Base-by-base conservation (phyloP, 176 grass and related monocot species). In the Triticum urartu region DNA sequence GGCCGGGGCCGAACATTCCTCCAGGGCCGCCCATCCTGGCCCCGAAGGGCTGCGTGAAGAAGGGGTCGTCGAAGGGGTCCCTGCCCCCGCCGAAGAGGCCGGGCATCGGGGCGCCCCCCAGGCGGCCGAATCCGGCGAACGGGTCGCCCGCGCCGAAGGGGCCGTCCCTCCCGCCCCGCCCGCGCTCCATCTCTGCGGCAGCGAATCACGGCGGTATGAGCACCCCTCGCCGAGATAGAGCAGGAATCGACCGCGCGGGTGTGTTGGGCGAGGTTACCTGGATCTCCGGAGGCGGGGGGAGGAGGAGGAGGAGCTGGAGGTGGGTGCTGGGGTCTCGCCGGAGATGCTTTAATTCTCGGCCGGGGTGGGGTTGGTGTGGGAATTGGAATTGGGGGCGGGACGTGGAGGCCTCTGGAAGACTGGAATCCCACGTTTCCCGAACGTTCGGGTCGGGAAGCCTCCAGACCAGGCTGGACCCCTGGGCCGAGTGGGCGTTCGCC, bases 41-140 rank as follows among this genome's bases (percentile, higher is more conserved):
- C 59, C 90, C 94, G 42, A 99, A 96, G 30, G 94, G 94, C 26
- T 85, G 92, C 48, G 89, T 93, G 76, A 99, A 99, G 89, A 99
- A 99, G 0, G 97, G 97, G 38, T 96, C 90, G 40, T 96, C 94
- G 76, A 94, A 99, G 7, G 94, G 97, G 78, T 96, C 93, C 83
- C 89, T 91, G 39, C 89, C 50, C 50, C 50, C 92, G 38, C 97
- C 94, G 75, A 99, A 93, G 70, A 96, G 68, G 79, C 89, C 64
- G 45, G 93, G 81, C 9, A 96, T 87, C 82, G 50, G 54, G 54
- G 91, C 33, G 87, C 82, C 80, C 58, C 90, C 39, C 0, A 86
- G 79, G 26, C 71, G 87, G 14, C 86, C 93, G 4, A 95, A 95
- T 70, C 93, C 90, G 5, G 87, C 62, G 84, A 96, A 99, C 15